These are phyloP conservation scores for Heracleum sosnowskyi DNA, from an alignment of 129 eudicot genomes.

Conservation along the genomic window DNA sequence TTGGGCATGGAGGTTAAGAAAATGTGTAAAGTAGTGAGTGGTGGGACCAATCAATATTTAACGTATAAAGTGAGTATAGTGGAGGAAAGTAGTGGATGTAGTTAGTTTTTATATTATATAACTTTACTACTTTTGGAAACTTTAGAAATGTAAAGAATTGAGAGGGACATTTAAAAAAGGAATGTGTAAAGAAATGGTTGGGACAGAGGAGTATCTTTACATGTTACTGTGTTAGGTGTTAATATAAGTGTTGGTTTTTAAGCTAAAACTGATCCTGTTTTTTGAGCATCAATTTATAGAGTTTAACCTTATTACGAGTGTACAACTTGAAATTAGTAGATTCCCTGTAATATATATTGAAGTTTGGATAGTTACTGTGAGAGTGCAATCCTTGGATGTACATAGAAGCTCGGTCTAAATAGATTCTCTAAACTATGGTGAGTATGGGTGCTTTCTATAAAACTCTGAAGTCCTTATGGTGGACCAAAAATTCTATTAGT, in stretches of 20 bases:
- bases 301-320: neutral
- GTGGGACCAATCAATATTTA: too few relatives aligned
- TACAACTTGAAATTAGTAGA: neutral
- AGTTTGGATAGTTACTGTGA: neutral
- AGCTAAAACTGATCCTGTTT: neutral
- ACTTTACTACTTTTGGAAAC: too few relatives aligned
- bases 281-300: neutral
- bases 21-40: too few relatives aligned
- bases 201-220: too few relatives aligned
- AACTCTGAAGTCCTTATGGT: neutral
- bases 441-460: neutral
- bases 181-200: too few relatives aligned
- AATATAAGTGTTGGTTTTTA: neutral
- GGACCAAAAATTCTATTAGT: neutral
- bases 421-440: neutral
- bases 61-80: too few relatives aligned
- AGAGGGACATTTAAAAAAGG: too few relatives aligned
- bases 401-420: neutral
- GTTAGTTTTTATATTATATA: too few relatives aligned
- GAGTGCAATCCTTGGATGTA: neutral
- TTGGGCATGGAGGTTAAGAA: too few relatives aligned
- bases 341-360: neutral
- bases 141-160: too few relatives aligned
- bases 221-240: neutral
- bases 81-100: too few relatives aligned